Percentiles rank a stretch among this genome's conserved stretches.
Evolutionary conservation across 768 basidiomycete genomes (phyloP).

Genomic region (Suillus alpinus): DNA sequence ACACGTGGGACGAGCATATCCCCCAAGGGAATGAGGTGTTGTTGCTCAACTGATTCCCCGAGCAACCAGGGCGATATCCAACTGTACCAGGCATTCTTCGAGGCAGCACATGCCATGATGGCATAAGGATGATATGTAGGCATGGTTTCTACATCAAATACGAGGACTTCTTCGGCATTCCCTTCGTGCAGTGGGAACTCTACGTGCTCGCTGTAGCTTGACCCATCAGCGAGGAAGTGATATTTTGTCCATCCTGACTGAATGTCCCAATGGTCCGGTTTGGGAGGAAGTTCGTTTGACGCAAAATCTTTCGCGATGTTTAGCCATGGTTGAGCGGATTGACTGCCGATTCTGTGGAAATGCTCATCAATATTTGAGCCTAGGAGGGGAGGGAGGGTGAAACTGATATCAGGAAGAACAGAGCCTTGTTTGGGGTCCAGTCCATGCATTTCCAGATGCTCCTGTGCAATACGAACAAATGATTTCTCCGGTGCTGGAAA

Average conservation of each 20-base stretch:
- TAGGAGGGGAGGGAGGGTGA: slow-evolving; percentile 82
- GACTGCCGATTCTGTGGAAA: slow-evolving; percentile 75
- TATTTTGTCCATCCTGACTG: slow-evolving; percentile 92
- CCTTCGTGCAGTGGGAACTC: slow-evolving; percentile 62
- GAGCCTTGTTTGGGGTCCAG: slow-evolving; percentile 81
- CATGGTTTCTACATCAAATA: slow-evolving; percentile 94
- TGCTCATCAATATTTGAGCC: slow-evolving; percentile 83
- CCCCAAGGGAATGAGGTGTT: slow-evolving; percentile 77
- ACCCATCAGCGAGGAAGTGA: slow-evolving; percentile 65
- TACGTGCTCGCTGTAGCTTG: slow-evolving; percentile 72
- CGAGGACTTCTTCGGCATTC: slow-evolving; percentile 67
- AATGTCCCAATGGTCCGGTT: slow-evolving; percentile 50
- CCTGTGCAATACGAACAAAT: slow-evolving; percentile 71
- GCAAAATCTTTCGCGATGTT: slow-evolving; percentile 61
- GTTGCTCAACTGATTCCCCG: slow-evolving; percentile 49
- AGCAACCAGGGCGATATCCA: slow-evolving; percentile 97
- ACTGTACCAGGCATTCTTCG: slow-evolving; percentile 84
- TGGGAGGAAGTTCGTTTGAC: slow-evolving; percentile 52
- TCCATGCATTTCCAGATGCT: slow-evolving; percentile 77
- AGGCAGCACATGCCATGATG: slow-evolving; percentile 85
- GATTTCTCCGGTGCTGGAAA: slow-evolving; percentile 59
- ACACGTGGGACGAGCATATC: slow-evolving; percentile 51
- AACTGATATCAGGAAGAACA: slow-evolving; percentile 71
- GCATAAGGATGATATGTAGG: slow-evolving; percentile 78
- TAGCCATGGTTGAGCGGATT: slow-evolving; percentile 76